phyloP scores from a whole-genome alignment of 495 filamentous ascomycete species.

The Aspergillus conjunctus region DNA sequence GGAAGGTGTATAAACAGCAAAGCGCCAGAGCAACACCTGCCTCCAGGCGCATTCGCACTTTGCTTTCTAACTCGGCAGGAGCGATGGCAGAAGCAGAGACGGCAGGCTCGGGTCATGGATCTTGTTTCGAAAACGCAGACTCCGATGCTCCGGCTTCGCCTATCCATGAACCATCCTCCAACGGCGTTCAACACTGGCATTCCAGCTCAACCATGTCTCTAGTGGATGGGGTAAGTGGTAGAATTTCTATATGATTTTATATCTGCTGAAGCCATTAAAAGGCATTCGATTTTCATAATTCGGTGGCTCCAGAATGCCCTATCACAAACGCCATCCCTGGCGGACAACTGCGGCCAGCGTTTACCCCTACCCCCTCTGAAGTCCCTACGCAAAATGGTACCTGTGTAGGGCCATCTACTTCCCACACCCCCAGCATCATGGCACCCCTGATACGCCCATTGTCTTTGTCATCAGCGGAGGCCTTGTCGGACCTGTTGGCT shows the following conservation, averaged over 20 bases:
- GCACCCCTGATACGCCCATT: not conserved
- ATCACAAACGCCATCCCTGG: slow-evolving; percentile 31
- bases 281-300: slow-evolving; percentile 32
- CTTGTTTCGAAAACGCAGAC: not conserved
- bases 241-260: not conserved
- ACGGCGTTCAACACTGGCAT: not conserved
- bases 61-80: not conserved
- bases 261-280: slow-evolving; percentile 4
- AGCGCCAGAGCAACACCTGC: not conserved
- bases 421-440: not conserved
- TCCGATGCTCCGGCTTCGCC: not conserved
- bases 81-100: not conserved
- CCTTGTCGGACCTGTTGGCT: slow-evolving; percentile 19
- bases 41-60: not conserved
- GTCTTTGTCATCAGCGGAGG: not conserved
- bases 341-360: slow-evolving; percentile 8
- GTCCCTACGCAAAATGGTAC: not conserved
- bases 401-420: not conserved
- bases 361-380: not conserved
- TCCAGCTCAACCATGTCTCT: slow-evolving; percentile 37
- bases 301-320: slow-evolving; percentile 17
- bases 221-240: slow-evolving; percentile 27
- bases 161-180: not conserved
- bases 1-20: slow-evolving; percentile 41
- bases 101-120: not conserved